Conservation (phyloP, 2,329 filamentous ascomycete genomes). For the Neopestalotiopsis clavispora region DNA sequence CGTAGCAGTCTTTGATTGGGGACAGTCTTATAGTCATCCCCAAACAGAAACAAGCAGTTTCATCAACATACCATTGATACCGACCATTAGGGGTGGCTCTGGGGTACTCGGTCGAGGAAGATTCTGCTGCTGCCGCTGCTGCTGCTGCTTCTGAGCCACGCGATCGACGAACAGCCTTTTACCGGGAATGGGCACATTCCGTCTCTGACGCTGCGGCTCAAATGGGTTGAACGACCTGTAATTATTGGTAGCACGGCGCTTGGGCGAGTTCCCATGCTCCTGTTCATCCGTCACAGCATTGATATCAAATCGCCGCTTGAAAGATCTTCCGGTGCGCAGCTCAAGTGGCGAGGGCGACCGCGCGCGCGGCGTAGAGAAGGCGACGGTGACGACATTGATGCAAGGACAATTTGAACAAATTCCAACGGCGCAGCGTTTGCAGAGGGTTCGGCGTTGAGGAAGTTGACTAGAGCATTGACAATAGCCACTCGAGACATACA, state of each 20-base stretch:
- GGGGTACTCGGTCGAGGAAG: neutral
- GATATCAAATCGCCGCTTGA: constrained; percentile 23
- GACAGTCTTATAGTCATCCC: too few species aligned
- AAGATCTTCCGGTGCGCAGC: constrained; percentile 16
- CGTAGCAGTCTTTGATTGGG: too few species aligned
- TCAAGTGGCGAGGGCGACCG: neutral
- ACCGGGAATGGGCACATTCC: constrained; percentile 15
- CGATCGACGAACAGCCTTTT: constrained; percentile 17
- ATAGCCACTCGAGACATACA: too few species aligned
- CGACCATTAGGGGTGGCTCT: neutral
- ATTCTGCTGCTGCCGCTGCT: constrained; percentile 19
- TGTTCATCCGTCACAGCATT: constrained; percentile 20
- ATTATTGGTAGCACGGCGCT: constrained; percentile 23
- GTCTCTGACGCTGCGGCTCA: constrained; percentile 18
- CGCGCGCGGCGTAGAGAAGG: neutral
- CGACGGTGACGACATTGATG: neutral
- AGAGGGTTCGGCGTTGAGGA: too few species aligned
- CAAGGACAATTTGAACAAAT: too few species aligned
- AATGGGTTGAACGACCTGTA: constrained; percentile 27
- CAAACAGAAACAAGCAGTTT: too few species aligned
- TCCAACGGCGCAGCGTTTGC: too few species aligned
- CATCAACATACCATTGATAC: neutral
- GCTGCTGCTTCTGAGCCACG: constrained; percentile 19
- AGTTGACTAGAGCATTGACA: too few species aligned
- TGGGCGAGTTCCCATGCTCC: constrained; percentile 19